Evolutionary conservation across 768 basidiomycete genomes (phyloP).

Genomic region (Phanerochaete sordida): DNA sequence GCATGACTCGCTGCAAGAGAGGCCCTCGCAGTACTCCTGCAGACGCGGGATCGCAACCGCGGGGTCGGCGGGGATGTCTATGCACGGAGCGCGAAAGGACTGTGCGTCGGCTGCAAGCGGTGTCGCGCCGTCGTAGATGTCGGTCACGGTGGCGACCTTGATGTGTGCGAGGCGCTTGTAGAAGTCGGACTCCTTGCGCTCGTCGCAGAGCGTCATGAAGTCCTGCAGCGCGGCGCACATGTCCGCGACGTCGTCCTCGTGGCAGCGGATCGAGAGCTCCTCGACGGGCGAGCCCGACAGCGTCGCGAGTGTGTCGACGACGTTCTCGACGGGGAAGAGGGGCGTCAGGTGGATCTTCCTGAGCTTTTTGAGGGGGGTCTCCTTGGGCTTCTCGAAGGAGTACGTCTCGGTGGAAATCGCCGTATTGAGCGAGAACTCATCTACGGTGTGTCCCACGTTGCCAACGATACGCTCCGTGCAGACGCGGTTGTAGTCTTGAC

Average conservation of each 20-base stretch:
- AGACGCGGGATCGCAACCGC: constrained; percentile 45
- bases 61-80: constrained; percentile 31
- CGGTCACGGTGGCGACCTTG: constrained; percentile 38
- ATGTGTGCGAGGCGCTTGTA: constrained; percentile 48
- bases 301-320: constrained; percentile 55
- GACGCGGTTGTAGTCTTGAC: constrained; percentile 46
- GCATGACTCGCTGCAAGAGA: constrained; percentile 30
- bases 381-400: constrained; percentile 28
- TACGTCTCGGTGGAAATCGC: constrained; percentile 40
- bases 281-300: constrained; percentile 60
- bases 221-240: constrained; percentile 52
- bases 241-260: constrained; percentile 62
- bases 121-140: constrained; percentile 30
- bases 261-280: constrained; percentile 53
- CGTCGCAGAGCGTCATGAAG: constrained; percentile 50
- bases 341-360: constrained; percentile 58
- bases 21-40: constrained; percentile 47
- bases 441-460: constrained; percentile 50
- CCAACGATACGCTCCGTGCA: constrained; percentile 62
- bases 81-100: constrained; percentile 1
- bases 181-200: constrained; percentile 42
- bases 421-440: constrained; percentile 45
- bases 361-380: constrained; percentile 47
- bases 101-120: neutral
- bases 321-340: constrained; percentile 57